Base-by-base conservation (phyloP, 768 basidiomycete species). In the Vararia minispora region DNA sequence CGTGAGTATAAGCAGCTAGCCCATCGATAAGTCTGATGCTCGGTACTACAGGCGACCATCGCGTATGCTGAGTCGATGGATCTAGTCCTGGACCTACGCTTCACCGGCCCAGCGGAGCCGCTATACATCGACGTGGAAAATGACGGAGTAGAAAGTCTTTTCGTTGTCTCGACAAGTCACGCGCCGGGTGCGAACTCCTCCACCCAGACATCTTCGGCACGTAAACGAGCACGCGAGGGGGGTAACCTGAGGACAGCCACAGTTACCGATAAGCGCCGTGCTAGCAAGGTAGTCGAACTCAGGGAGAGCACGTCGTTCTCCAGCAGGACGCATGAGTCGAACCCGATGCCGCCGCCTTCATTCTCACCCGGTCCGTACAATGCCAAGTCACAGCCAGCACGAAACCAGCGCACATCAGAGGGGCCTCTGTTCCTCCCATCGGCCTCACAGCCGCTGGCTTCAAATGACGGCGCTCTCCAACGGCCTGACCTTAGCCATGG, bases 151-250 rank as follows among this genome's bases (percentile, higher is more conserved):
- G 74, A 82, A 25, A 64, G 66, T 28, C 65, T 87, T 23, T 87
- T 87, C 52, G 79, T 85, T 18, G 78, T 89, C 43, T 83, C 86
- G 6, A 85, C 86, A 6, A 84, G 72, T 51, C 72, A 76, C 40
- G 64, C 71, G 21, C 70, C 68, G 17, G 68, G 65, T 18, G 37
- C 31, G 7, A 28, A n/a, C 24, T 18, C 40, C 22, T 18, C 27
- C n/a, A 28, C 42, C 22, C 28, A 40, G 26, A 28, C 35, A 32
- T n/a, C 16, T 44, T 42, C 45, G 17, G 48, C 31, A 13, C 35
- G 29, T 22, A 46, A 46, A 26, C 47, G 45, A 35, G 27, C 38
- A 16, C 35, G 36, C 17, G 44, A 40, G 26, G 47, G 35, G n/a
- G n/a, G n/a, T n/a, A n/a, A n/a, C n/a, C n/a, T n/a, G n/a, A n/a